Conservation (phyloP, 1,139 yeast species). For the Sugiyamaella castrensis region DNA sequence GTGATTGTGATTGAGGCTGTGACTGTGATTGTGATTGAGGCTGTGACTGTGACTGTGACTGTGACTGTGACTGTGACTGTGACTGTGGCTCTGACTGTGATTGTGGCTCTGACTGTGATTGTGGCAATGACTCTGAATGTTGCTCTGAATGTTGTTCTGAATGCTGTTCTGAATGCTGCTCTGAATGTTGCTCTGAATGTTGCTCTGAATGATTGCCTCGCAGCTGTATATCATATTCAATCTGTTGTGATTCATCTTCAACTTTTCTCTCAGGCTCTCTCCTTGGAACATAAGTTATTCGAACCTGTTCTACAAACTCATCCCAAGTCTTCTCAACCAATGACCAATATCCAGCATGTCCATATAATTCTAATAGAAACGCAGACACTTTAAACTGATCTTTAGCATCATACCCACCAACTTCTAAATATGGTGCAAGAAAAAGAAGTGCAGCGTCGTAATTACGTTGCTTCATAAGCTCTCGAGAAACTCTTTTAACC, state of each 20-base stretch:
- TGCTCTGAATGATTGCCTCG: neutral
- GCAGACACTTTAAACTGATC: conserved; percentile 12
- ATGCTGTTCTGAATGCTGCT: neutral
- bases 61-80: neutral
- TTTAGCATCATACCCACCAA: conserved; percentile 5
- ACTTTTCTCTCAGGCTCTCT: neutral
- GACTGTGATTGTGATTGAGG: neutral
- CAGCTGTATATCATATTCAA: neutral
- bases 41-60: neutral
- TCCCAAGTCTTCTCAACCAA: conserved; percentile 18
- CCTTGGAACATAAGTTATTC: conserved; percentile 5
- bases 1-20: neutral
- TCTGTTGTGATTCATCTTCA: neutral
- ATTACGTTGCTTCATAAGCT: conserved; percentile 12
- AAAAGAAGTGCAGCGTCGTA: conserved; percentile 17
- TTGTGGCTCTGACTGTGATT: neutral
- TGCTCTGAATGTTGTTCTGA: neutral
- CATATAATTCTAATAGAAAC: conserved; percentile 16
- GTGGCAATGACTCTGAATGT: neutral
- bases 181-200: neutral
- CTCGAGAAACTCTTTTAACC: conserved; percentile 21
- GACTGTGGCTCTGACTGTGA: neutral
- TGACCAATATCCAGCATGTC: conserved; percentile 18
- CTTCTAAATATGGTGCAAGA: conserved; percentile 16
- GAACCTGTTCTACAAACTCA: conserved; percentile 14